Base-by-base conservation (phyloP, 352 stramenopile genomes). In the Phytopythium oedochilum region DNA sequence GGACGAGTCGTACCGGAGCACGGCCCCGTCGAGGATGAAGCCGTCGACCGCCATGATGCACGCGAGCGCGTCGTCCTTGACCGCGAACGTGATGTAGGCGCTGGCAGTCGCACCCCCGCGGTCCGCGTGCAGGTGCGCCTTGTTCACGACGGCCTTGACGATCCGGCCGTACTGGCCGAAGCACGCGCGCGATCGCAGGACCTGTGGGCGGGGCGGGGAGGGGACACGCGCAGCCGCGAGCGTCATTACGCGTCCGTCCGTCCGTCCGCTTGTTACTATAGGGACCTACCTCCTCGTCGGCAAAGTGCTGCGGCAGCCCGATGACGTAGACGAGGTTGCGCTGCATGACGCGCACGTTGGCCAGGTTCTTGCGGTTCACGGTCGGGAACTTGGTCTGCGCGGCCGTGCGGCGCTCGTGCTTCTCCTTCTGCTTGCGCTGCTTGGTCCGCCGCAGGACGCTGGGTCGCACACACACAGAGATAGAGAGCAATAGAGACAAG, bases 271-370 rank as follows among this genome's bases (percentile, higher is more conserved):
- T 34, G 29, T n/a, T n/a, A n/a, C n/a, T n/a, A n/a, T n/a, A n/a
- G n/a, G n/a, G n/a, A n/a, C 26, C 57, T 29, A 89, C 75, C 8
- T 91, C 77, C 53, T 97, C 88, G 40, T 93, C 74, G 2, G 92
- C 80, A 42, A 96, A 92, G 35, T 71, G 77, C 32, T 87, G 71
- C 39, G 90, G 87, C 20, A 98, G 69, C 0, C 94, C 94, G 47
- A 98, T 96, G 43, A 97, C 81, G 73, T 98, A 98, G n/a, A 97
- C 92, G 12, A 98, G 61, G 64, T 97, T 98, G 23, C 89, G 82
- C 66, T 97, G 92, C 70, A 98, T 93, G 22, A 98, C 92, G 20
- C 93, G 85, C 51, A 96, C 78, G 63, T 97, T 96, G 38, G 88
- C 71, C 32, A 98, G 67, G 67, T 77, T 87, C 44, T 89, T 90